These are phyloP conservation scores for Beta macrorhiza DNA, from an alignment of 179 eudicot genomes.

Conservation along the genomic window DNA sequence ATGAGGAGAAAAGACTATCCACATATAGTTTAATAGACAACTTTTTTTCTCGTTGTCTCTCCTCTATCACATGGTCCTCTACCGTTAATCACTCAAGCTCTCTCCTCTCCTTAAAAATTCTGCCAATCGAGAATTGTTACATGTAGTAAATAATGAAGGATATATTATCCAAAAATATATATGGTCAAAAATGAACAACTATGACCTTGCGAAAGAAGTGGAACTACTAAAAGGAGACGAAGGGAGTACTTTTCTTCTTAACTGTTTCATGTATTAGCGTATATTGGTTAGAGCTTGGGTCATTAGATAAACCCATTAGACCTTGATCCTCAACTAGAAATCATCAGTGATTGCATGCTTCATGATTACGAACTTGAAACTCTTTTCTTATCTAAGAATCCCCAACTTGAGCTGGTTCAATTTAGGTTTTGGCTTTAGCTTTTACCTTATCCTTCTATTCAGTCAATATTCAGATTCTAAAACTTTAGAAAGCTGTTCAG, in stretches of 20 bases:
- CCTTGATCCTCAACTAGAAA: neutral
- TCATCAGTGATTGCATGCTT: neutral
- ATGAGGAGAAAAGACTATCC: neutral
- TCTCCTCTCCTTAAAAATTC: too few relatives aligned
- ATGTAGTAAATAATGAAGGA: too few relatives aligned
- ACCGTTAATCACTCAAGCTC: too few relatives aligned
- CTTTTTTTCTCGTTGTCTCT: neutral
- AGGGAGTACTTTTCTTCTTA: too few relatives aligned
- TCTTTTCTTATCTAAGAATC: too few relatives aligned
- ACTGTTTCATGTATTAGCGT: too few relatives aligned
- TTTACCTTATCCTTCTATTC: neutral
- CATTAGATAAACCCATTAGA: neutral
- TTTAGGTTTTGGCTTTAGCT: neutral
- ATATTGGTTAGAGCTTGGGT: neutral
- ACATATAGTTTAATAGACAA: neutral
- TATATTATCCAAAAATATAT: too few relatives aligned
- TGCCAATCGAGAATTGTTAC: too few relatives aligned
- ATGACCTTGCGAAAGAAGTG: too few relatives aligned
- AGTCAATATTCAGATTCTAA: neutral
- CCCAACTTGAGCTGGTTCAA: neutral
- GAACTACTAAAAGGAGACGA: too few relatives aligned
- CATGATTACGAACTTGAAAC: neutral
- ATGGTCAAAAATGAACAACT: too few relatives aligned
- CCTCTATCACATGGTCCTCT: neutral
- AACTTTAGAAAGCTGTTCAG: neutral